These are phyloP conservation scores for Amphibolis antarctica DNA, from an alignment of 106 monocot genomes.

Conservation along the genomic window DNA sequence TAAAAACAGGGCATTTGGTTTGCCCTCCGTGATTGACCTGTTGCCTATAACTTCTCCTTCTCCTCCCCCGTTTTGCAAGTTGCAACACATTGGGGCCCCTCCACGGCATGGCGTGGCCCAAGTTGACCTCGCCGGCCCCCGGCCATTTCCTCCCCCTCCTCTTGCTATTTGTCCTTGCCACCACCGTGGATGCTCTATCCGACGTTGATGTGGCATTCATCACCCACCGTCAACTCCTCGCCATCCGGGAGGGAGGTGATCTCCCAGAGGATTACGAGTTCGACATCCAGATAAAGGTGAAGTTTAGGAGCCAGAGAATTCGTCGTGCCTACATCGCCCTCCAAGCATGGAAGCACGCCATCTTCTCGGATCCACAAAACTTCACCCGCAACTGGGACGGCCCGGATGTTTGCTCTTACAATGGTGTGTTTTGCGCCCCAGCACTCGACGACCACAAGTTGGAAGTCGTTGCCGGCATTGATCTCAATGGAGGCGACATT, in stretches of 20 bases:
- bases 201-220: conserved; percentile 24
- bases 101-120: conserved; percentile 19
- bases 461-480: conserved; percentile 30
- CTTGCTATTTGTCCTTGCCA: no score
- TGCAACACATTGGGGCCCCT: conserved; percentile 19
- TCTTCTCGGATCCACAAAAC: conserved; percentile 23
- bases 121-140: background rate
- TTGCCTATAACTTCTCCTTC: background rate
- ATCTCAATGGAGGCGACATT: conserved; percentile 44
- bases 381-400: conserved; percentile 22
- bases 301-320: conserved; percentile 24
- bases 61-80: no score
- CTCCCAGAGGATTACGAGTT: conserved; percentile 43
- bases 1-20: background rate
- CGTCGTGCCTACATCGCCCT: conserved; percentile 25
- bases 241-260: conserved; percentile 8
- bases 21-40: no score
- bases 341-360: conserved; percentile 13
- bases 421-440: conserved; percentile 18
- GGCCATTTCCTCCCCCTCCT: background rate
- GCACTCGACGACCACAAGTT: conserved; percentile 21
- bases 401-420: conserved; percentile 25
- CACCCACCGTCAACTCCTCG: conserved; percentile 24
- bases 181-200: background rate
- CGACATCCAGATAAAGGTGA: conserved; percentile 16